Conservation (phyloP, 306 rosid species). For the Cucurbita moschata region DNA sequence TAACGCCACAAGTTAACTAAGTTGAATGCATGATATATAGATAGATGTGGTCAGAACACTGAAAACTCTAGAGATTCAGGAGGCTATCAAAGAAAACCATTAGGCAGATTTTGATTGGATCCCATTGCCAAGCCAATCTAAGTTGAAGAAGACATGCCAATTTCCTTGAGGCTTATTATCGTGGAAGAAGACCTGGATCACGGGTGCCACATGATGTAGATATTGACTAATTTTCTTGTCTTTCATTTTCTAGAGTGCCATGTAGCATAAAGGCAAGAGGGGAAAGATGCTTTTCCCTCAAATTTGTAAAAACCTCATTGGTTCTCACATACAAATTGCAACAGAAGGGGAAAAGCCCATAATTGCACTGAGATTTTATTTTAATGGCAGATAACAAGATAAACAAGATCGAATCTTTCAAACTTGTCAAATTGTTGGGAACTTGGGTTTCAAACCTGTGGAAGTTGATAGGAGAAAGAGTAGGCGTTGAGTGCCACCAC, state of each 20-base stretch:
- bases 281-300: constrained; percentile 13
- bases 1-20: constrained; percentile 9
- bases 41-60: not conserved
- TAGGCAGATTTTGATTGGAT: constrained; percentile 2
- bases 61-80: not conserved
- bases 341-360: constrained; percentile 5
- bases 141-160: not conserved
- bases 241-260: not conserved
- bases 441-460: constrained; percentile 22
- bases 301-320: constrained; percentile 22
- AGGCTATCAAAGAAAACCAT: not conserved
- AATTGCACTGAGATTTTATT: constrained; percentile 9
- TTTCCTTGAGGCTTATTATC: not conserved
- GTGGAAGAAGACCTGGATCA: not conserved
- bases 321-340: constrained; percentile 23
- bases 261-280: constrained; percentile 6
- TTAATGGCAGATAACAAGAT: not conserved
- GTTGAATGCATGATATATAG: constrained; percentile 3
- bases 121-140: not conserved
- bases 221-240: not conserved
- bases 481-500: constrained; percentile 19
- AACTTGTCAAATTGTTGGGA: constrained; percentile 35
- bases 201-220: not conserved
- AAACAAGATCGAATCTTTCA: constrained; percentile 30
- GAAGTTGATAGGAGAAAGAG: constrained; percentile 18